A percentile compares a stretch with the other conserved stretches of the same genome.
phyloP scores from a whole-genome alignment of 1,139 yeast species.

The Suhomyces taliae region DNA sequence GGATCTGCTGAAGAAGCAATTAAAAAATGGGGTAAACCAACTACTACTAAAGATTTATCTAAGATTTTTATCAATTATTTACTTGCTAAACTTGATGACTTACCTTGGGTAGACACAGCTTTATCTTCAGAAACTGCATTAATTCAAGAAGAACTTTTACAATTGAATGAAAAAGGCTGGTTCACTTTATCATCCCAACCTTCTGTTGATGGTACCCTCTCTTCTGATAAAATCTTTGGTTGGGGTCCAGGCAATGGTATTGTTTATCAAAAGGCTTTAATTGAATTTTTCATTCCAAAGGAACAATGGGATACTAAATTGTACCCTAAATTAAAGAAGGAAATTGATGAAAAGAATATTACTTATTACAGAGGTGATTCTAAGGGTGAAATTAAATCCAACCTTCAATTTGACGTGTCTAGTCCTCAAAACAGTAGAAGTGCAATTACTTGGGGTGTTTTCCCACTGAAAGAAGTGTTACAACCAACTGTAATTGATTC shows the following conservation, averaged over 20 bases:
- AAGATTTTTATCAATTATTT: constrained; percentile 71
- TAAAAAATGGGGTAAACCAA: constrained; percentile 83
- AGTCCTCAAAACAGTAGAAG: constrained; percentile 43
- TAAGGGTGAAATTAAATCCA: constrained; percentile 57
- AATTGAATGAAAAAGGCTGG: constrained; percentile 70
- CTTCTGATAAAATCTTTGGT: constrained; percentile 86
- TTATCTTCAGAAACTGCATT: constrained; percentile 86
- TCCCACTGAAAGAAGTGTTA: constrained; percentile 80
- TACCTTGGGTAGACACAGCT: constrained; percentile 92
- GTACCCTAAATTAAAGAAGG: constrained; percentile 50
- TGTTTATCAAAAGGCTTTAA: constrained; percentile 89
- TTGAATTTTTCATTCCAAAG: constrained; percentile 79
- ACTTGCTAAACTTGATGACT: constrained; percentile 68
- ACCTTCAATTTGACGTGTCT: constrained; percentile 38
- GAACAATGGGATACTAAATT: constrained; percentile 59
- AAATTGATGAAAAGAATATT: constrained; percentile 43
- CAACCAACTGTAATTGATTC: constrained; percentile 88
- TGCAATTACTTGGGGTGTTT: constrained; percentile 96
- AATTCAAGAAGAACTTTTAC: constrained; percentile 86
- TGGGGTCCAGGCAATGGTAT: constrained; percentile 93
- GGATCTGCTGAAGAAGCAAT: constrained; percentile 65
- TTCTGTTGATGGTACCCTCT: constrained; percentile 73
- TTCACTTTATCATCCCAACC: constrained; percentile 97
- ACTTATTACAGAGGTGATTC: constrained; percentile 75
- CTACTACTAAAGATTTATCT: constrained; percentile 59